Evolutionary conservation across 192 early-diverging fungal species (phyloP).

Genomic region (Paraglomus brasilianum): DNA sequence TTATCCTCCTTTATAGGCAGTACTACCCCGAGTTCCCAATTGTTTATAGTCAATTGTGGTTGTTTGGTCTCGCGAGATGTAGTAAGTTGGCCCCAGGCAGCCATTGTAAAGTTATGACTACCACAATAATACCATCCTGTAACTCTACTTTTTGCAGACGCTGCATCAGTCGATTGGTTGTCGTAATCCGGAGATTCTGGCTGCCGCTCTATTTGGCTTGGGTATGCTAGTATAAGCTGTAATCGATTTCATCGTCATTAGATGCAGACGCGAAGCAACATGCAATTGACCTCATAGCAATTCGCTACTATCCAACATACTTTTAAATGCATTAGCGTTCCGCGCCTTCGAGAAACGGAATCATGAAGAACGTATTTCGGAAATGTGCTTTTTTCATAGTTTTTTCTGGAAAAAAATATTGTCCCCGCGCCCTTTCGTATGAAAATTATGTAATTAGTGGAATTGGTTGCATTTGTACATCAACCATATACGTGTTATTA

Average conservation of each 20-base stretch:
- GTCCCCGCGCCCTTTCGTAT: not conserved
- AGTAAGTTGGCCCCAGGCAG: constrained; percentile 18
- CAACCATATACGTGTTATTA: not conserved
- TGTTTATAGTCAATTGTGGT: constrained; percentile 18
- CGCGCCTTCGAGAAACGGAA: not conserved
- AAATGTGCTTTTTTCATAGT: constrained; percentile 7
- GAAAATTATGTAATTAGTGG: too few species aligned
- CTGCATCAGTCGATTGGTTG: not conserved
- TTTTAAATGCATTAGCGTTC: constrained; percentile 14
- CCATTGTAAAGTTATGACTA: constrained; percentile 20
- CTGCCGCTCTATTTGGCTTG: too few species aligned
- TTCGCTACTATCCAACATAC: not conserved
- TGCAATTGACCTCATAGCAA: too few species aligned
- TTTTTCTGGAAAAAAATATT: not conserved
- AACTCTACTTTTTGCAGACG: too few species aligned
- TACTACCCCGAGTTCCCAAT: constrained; percentile 25
- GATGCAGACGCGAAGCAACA: too few species aligned
- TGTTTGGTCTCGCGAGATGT: not conserved
- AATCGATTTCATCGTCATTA: too few species aligned
- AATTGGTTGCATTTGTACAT: too few species aligned
- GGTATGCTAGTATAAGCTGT: too few species aligned
- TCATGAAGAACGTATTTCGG: not conserved
- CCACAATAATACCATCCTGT: constrained; percentile 25
- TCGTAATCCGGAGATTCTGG: not conserved
- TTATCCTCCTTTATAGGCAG: not conserved